phyloP scores from a whole-genome alignment of 768 basidiomycete genomes.

The Lactifluus rugatus region DNA sequence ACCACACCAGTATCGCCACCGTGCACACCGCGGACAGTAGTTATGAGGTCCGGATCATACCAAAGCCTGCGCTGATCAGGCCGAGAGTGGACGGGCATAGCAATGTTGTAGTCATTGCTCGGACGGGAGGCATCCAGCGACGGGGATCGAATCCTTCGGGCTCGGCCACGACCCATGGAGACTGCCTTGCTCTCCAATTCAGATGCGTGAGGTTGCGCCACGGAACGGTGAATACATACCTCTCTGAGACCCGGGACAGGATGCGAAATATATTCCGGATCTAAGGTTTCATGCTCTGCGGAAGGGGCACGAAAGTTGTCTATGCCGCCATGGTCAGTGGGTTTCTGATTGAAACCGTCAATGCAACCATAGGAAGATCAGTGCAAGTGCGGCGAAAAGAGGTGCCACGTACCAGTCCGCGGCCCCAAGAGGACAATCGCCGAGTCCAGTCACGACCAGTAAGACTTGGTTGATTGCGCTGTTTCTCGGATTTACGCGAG shows the following conservation, averaged over 20 bases:
- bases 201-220: not conserved
- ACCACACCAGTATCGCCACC: not conserved
- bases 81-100: not conserved
- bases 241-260: conserved; percentile 7
- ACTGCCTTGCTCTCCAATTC: conserved; percentile 24
- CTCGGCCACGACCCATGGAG: conserved; percentile 69
- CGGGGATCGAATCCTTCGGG: conserved; percentile 75
- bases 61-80: conserved; percentile 17
- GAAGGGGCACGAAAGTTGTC: conserved; percentile 51
- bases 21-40: not conserved
- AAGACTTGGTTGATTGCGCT: not conserved
- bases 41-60: conserved; percentile 25
- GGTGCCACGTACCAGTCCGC: not conserved
- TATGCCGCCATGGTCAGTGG: conserved; percentile 58
- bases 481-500: conserved; percentile 22
- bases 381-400: not conserved
- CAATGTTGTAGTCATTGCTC: not conserved
- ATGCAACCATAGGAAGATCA: not conserved
- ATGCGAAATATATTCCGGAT: conserved; percentile 44
- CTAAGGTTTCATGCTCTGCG: conserved; percentile 24
- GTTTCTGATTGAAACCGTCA: conserved; percentile 29
- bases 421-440: not conserved
- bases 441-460: not conserved
- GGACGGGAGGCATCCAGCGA: conserved; percentile 40
- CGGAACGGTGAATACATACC: conserved; percentile 24